phyloP scores from a whole-genome alignment of 441 rosid species.

The Euphorbia celastroides region DNA sequence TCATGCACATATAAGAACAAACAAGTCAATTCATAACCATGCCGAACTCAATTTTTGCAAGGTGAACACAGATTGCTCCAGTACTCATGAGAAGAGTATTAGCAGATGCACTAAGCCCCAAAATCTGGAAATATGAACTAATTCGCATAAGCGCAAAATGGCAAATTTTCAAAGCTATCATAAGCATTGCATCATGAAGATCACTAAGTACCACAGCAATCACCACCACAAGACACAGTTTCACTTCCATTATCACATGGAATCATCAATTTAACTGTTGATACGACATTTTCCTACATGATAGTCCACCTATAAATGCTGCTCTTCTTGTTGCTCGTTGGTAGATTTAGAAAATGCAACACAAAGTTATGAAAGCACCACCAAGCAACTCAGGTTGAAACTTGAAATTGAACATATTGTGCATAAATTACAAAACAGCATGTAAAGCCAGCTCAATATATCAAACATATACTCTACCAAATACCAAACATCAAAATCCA shows the following conservation, averaged over 20 bases:
- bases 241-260: neutral
- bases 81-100: too few species aligned
- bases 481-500: neutral
- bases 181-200: neutral
- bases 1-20: neutral
- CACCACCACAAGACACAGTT: neutral
- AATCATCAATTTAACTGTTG: neutral
- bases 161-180: neutral
- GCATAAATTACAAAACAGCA: neutral
- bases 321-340: neutral
- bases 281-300: neutral
- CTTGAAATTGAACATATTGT: neutral
- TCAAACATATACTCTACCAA: neutral
- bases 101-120: neutral
- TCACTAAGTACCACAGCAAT: too few species aligned
- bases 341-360: neutral
- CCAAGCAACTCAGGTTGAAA: neutral
- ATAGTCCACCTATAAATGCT: neutral
- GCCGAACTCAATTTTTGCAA: neutral
- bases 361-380: slow-evolving; percentile 1
- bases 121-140: neutral
- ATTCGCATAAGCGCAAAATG: neutral
- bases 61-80: neutral
- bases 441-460: neutral
- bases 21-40: neutral